Evolutionary conservation across 768 basidiomycete species (phyloP), one percentile per base, ranked within the genome.

Genomic region (Kwoniella sp.): DNA sequence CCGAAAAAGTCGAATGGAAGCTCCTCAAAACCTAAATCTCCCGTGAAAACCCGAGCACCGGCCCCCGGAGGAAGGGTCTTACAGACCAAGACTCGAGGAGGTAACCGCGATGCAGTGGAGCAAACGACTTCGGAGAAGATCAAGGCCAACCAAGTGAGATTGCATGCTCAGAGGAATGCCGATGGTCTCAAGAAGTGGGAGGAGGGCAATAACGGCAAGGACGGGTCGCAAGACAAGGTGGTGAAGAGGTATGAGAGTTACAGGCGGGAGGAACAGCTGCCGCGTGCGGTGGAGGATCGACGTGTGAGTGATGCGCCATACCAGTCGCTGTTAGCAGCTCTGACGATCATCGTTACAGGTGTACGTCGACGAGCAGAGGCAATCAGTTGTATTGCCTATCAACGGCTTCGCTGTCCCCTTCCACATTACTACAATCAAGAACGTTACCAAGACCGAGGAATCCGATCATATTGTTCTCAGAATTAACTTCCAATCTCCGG

Each of bases 371-470:
- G 84, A 88, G 62, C 89, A 90, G 70, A 82, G 86, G 14, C 84
- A 87, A 56, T 89, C 91, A 0, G 85, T 98, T 45, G 81, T 98
- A 39, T 75, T 98, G 3, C 95, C 95, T 14, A 84, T 98, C 59
- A 83, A 96, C 65, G 95, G 95, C 3, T 96, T 86, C 64, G 89
- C 91, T 0, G 91, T 93, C 0, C 91, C 93, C 0, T 96, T 93
- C 79, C 95, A 99, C 70, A 92, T 98, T 76, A 93, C 93, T 69
- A 90, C 90, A 1, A 89, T 99, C 59, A 98, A 99, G 77, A 98
- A 93, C 70, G 88, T 86, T 26, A 91, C 87, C 78, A 98, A 98
- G 78, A 95, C 83, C 59, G 93, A 99, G 58, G 95, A 98, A 75
- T 89, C 88, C 5, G 90, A 98, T 44, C 88, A 85, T 71, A 92